phyloP scores from a whole-genome alignment of 768 basidiomycete species.

The Trametes gibbosa region DNA sequence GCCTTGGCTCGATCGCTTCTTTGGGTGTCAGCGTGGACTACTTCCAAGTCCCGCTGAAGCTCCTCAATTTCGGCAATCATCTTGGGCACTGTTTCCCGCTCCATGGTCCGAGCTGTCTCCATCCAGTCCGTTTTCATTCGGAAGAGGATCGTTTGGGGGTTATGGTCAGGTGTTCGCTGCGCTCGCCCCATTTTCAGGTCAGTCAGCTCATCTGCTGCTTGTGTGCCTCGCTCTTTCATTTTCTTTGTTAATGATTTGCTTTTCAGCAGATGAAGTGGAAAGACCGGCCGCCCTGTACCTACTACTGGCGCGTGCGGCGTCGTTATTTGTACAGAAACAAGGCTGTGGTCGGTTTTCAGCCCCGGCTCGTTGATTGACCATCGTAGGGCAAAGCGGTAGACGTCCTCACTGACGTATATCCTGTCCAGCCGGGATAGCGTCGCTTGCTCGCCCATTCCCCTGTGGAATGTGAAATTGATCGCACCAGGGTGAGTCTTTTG shows the following conservation, averaged over 20 bases:
- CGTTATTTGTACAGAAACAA: not conserved
- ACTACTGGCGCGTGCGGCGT: not conserved
- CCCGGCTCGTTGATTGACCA: not conserved
- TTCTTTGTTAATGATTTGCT: not conserved
- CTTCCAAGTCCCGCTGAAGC: not conserved
- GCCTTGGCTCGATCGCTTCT: not conserved
- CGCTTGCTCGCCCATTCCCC: not conserved
- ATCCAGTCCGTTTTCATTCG: not conserved
- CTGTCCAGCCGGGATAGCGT: not conserved
- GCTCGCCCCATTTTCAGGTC: not conserved
- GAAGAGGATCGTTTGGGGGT: not conserved
- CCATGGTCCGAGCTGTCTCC: not conserved
- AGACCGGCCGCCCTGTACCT: not conserved
- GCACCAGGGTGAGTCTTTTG: not conserved
- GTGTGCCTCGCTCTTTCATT: not conserved
- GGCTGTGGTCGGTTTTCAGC: not conserved
- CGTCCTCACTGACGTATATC: not conserved
- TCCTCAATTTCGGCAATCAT: not conserved
- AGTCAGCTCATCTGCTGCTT: not conserved
- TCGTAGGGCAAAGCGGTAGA: not conserved
- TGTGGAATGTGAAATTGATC: not conserved
- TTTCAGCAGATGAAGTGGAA: not conserved
- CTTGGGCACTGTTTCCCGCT: not conserved
- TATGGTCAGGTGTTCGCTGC: not conserved
- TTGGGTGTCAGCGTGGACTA: no score